Percentiles rank a stretch among this genome's conserved stretches.
Evolutionary conservation across 2,329 filamentous ascomycete genomes (phyloP).

Genomic region (Penicillium sp.): DNA sequence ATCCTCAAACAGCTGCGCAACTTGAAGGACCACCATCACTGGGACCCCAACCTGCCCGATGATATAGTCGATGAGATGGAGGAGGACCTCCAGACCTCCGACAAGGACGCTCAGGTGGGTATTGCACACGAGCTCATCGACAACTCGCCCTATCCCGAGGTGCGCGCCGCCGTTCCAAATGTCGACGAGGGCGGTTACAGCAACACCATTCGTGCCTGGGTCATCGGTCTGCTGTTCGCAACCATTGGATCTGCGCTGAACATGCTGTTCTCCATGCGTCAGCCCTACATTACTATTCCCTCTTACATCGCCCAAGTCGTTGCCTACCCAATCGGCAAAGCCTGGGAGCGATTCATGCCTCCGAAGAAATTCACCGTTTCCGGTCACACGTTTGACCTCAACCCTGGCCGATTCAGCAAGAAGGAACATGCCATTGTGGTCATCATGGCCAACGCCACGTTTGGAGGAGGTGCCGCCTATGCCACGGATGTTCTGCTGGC

Average conservation of each 20-base stretch:
- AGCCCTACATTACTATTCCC: conserved; percentile 59
- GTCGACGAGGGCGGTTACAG: conserved; percentile 63
- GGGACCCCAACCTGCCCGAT: conserved; percentile 65
- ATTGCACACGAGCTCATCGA: conserved; percentile 62
- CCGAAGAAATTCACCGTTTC: conserved; percentile 36
- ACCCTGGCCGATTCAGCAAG: conserved; percentile 47
- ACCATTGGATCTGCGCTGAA: conserved; percentile 63
- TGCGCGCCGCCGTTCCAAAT: conserved; percentile 64
- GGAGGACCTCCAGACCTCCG: conserved; percentile 54
- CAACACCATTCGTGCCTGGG: conserved; percentile 65
- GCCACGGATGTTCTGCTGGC: conserved; percentile 72
- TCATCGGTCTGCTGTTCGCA: conserved; percentile 60
- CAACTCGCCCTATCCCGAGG: conserved; percentile 67
- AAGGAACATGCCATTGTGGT: conserved; percentile 49
- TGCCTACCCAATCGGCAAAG: conserved; percentile 54
- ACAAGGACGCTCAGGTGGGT: conserved; percentile 56
- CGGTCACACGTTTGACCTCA: conserved; percentile 39
- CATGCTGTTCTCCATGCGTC: conserved; percentile 57
- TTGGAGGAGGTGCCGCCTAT: conserved; percentile 60
- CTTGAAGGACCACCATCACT: conserved; percentile 60
- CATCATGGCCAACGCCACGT: conserved; percentile 65
- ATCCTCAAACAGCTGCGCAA: conserved; percentile 47
- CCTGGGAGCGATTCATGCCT: conserved; percentile 43
- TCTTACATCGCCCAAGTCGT: conserved; percentile 63
- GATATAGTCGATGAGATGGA: conserved; percentile 62